phyloP scores from a whole-genome alignment of 257 asterid species.

The Gardenia jasminoides region DNA sequence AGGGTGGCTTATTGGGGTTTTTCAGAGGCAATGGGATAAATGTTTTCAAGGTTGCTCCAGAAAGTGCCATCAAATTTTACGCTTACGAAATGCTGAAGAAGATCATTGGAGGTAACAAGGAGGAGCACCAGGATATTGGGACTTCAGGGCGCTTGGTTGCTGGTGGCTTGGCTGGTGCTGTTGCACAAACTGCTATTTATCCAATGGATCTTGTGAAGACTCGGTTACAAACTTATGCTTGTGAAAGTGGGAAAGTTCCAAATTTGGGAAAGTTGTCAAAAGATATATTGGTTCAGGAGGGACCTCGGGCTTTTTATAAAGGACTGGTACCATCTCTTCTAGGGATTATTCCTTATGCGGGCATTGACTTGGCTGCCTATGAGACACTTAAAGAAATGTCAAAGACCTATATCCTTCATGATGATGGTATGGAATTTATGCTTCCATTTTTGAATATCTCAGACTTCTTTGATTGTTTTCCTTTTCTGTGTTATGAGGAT shows the following conservation, averaged over 20 bases:
- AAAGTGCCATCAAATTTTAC: slow-evolving; percentile 95
- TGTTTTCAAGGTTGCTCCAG: slow-evolving; percentile 95
- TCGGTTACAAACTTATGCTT: slow-evolving; percentile 69
- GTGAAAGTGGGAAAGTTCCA: slow-evolving; percentile 74
- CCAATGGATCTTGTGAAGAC: slow-evolving; percentile 99
- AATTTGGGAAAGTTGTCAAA: slow-evolving; percentile 61
- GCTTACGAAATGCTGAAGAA: slow-evolving; percentile 73
- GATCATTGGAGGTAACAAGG: slow-evolving; percentile 50
- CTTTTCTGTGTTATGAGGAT: slow-evolving; percentile 11
- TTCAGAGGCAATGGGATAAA: slow-evolving; percentile 93
- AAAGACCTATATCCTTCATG: slow-evolving; percentile 65
- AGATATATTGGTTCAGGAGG: slow-evolving; percentile 85
- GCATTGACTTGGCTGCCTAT: slow-evolving; percentile 87
- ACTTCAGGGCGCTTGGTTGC: slow-evolving; percentile 70
- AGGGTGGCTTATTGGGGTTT: slow-evolving; percentile 67
- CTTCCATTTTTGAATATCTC: slow-evolving; percentile 10
- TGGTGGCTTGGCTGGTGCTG: slow-evolving; percentile 98
- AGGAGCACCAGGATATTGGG: slow-evolving; percentile 55
- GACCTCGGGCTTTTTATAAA: slow-evolving; percentile 91
- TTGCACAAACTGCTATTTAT: slow-evolving; percentile 91
- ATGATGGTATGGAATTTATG: slow-evolving; percentile 55
- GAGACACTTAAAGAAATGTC: slow-evolving; percentile 91
- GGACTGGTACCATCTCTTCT: slow-evolving; percentile 93
- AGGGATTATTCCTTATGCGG: slow-evolving; percentile 93
- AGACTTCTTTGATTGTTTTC: background rate